Percentiles rank a stretch among this genome's conserved stretches.
Conservation (phyloP, 148 eudicot species). For the Amaranthus palmeri region DNA sequence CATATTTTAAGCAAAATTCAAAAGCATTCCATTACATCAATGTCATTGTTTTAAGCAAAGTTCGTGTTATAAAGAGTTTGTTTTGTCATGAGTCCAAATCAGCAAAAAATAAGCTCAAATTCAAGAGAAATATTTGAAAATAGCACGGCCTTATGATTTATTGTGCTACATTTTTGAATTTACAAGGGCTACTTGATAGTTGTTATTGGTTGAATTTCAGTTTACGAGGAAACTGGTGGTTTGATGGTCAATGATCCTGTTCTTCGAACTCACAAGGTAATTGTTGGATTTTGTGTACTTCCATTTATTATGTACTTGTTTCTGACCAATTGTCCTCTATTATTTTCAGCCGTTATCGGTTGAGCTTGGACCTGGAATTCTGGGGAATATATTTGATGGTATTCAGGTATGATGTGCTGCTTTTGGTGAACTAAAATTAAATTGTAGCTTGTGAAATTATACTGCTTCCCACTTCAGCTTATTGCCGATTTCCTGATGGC, state of each 20-base stretch:
- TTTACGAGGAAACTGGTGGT: slow-evolving; percentile 98
- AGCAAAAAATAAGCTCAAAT: neutral
- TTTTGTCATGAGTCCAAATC: neutral
- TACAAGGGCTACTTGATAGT: neutral
- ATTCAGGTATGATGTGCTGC: slow-evolving; percentile 61
- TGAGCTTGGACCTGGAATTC: slow-evolving; percentile 93
- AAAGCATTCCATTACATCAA: too few relatives aligned
- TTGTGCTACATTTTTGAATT: neutral
- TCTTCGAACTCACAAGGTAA: slow-evolving; percentile 93
- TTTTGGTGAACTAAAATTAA: neutral
- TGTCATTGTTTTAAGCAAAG: too few relatives aligned
- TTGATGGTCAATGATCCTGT: slow-evolving; percentile 95
- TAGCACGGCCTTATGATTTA: neutral
- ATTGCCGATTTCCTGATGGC: slow-evolving; percentile 6
- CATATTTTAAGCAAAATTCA: neutral
- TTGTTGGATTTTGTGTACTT: neutral
- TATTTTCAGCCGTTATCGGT: slow-evolving; percentile 79
- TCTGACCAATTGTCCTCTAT: slow-evolving; percentile 15
- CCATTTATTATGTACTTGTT: neutral
- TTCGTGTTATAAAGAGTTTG: neutral
- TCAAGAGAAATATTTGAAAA: neutral
- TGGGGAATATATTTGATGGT: slow-evolving; percentile 98
- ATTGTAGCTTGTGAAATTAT: neutral
- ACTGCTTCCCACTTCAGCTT: neutral
- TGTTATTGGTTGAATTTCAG: slow-evolving; percentile 35